phyloP scores from a whole-genome alignment of 805 yeast genomes.

The Jamesozyma rosinii region DNA sequence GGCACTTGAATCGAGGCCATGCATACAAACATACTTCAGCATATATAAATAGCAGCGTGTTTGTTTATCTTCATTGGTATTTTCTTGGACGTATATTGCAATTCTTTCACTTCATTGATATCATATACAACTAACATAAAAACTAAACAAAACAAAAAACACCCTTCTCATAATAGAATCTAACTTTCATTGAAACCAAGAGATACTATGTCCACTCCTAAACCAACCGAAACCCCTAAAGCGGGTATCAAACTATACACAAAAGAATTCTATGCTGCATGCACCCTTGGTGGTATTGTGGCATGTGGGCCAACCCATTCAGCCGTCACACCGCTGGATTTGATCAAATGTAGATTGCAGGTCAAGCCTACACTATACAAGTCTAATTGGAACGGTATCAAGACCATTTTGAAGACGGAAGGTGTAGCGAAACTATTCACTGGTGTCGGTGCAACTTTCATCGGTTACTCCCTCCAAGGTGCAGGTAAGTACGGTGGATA shows the following conservation, averaged over 20 bases:
- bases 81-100: too few relatives aligned
- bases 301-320: conserved; percentile 98
- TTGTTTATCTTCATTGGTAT: too few relatives aligned
- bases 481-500: conserved; percentile 96
- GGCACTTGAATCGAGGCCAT: too few relatives aligned
- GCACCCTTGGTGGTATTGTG: conserved; percentile 52
- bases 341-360: conserved; percentile 89
- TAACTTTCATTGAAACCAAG: too few relatives aligned
- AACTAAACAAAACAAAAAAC: too few relatives aligned
- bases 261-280: conserved; percentile 31
- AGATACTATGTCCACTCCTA: background rate
- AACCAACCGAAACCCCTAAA: background rate
- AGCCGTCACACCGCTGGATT: conserved; percentile 83
- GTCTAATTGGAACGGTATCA: conserved; percentile 77
- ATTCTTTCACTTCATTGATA: too few relatives aligned
- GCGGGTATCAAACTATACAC: conserved; percentile 19
- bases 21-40: too few relatives aligned
- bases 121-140: too few relatives aligned
- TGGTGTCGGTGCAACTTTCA: conserved; percentile 84
- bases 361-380: conserved; percentile 66
- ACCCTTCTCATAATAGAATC: too few relatives aligned
- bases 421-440: conserved; percentile 73
- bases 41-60: too few relatives aligned
- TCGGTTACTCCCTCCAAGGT: conserved; percentile 93
- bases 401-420: conserved; percentile 57